phyloP scores from a whole-genome alignment of 2,329 filamentous ascomycete genomes.

The Sphaerulina musiva region DNA sequence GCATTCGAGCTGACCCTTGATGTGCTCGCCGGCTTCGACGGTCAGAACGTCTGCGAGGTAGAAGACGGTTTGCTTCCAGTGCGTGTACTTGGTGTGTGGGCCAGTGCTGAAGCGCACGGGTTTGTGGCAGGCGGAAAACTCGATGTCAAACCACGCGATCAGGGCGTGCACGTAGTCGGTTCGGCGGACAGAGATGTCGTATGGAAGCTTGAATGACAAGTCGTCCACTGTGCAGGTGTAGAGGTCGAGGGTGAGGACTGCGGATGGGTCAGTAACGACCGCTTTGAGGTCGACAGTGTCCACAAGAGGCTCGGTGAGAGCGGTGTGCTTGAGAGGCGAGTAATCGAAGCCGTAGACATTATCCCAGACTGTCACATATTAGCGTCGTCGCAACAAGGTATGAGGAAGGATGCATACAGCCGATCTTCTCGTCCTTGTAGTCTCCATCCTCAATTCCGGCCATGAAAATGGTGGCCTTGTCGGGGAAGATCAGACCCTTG shows the following conservation, averaged over 20 bases:
- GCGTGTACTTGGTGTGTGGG: slow-evolving; percentile 97
- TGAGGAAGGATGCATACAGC: slow-evolving; percentile 59
- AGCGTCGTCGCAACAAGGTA: slow-evolving; percentile 18
- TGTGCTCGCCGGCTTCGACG: slow-evolving; percentile 76
- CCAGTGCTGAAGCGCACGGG: slow-evolving; percentile 94
- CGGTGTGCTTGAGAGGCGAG: slow-evolving; percentile 84
- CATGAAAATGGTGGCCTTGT: slow-evolving; percentile 96
- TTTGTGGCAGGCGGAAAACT: slow-evolving; percentile 98
- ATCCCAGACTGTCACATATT: slow-evolving; percentile 72
- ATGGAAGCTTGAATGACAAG: slow-evolving; percentile 74
- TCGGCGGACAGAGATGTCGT: slow-evolving; percentile 68
- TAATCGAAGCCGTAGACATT: slow-evolving; percentile 99
- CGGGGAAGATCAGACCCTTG: slow-evolving; percentile 77
- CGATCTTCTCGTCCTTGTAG: slow-evolving; percentile 99
- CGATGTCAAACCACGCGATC: slow-evolving; percentile 98
- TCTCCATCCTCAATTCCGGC: slow-evolving; percentile 97
- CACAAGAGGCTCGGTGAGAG: slow-evolving; percentile 90
- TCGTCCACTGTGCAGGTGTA: slow-evolving; percentile 85
- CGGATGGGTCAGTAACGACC: slow-evolving; percentile 82
- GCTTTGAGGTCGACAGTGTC: slow-evolving; percentile 98
- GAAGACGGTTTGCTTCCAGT: slow-evolving; percentile 99
- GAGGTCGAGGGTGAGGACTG: slow-evolving; percentile 83
- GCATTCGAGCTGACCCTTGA: slow-evolving; percentile 68
- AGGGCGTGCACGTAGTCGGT: slow-evolving; percentile 95
- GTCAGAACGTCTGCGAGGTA: slow-evolving; percentile 92